Evolutionary conservation across 441 rosid genomes (phyloP), one percentile per base, ranked within the genome.

Genomic region (Syzygium malaccense): DNA sequence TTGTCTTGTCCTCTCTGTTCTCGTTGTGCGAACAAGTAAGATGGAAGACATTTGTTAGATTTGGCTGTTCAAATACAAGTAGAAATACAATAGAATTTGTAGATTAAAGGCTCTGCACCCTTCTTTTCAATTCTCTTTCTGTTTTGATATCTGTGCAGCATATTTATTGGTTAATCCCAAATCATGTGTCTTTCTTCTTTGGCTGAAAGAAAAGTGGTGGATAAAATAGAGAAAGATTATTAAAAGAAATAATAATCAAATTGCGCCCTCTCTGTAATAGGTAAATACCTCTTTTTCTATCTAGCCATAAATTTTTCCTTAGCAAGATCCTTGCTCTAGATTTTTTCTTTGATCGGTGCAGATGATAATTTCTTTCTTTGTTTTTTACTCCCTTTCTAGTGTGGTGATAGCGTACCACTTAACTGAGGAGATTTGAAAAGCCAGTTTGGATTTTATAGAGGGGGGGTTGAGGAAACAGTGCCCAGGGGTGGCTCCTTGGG

Each of bases 1-100:
- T 89, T 97, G 99, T 92, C 98, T 98, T 91, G 96, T 95, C 90
- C 98, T 97, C 88, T 95, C 99, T 86, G 90, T 93, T 91, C 92
- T 98, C 86, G 92, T 98, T 93, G 96, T 96, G 89, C 95, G 99
- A 85, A 90, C 94, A 89, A 94, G 99, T 98, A 95, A 93, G 97
- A 88, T 88, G 55, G 86, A 60, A 87, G 75, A 62, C 58, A 57
- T 64, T 41, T 87, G 20, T 19, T 64, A 68, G 57, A 56, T 37
- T 48, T 86, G 64, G 53, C 78, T n/a, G 56, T 55, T 66, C 53
- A 37, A 19, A 19, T 85, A 86, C 57, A 17, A 55, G 60, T 55
- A 71, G 64, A 54, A 28, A 83, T 88, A 9, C 62, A 57, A 55
- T 66, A 84, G 41, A 80, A 17, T 68, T 71, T 71, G 80, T 23